Conservation (phyloP, 2,329 filamentous ascomycete species). For the Tetracladium maxilliforme region DNA sequence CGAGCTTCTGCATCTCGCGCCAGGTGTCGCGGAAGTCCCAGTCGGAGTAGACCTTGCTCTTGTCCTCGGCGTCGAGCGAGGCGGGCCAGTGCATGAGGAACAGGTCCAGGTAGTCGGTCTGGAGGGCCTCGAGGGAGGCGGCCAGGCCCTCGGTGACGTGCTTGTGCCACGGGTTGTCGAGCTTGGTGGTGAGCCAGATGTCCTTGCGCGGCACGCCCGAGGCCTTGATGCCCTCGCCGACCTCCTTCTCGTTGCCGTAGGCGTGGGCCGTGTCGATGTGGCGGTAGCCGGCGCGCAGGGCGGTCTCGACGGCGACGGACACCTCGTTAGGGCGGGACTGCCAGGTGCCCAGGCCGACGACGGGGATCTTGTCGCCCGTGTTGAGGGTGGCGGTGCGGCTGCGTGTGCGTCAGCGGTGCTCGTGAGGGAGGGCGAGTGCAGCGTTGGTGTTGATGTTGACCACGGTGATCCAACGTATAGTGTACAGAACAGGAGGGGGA, state of each 20-base stretch:
- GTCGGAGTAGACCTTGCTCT: conserved; percentile 55
- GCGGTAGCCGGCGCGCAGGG: conserved; percentile 53
- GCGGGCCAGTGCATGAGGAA: conserved; percentile 63
- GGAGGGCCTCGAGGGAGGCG: conserved; percentile 42
- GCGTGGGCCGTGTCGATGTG: conserved; percentile 60
- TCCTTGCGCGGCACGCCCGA: conserved; percentile 49
- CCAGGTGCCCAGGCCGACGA: conserved; percentile 67
- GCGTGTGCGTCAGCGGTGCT: conserved; percentile 7
- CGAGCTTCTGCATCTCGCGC: conserved; percentile 56
- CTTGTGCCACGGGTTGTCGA: conserved; percentile 69
- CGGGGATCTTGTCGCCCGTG: conserved; percentile 65
- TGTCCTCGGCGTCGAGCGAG: conserved; percentile 43
- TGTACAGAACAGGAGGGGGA: conserved; percentile 5
- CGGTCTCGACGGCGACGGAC: conserved; percentile 53
- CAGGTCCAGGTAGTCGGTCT: conserved; percentile 52
- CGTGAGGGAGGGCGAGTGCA: conserved; percentile 4
- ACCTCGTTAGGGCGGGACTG: conserved; percentile 56
- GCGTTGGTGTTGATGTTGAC: conserved; percentile 6
- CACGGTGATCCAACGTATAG: conserved; percentile 14
- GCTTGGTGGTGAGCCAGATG: conserved; percentile 67
- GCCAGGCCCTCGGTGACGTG: conserved; percentile 47
- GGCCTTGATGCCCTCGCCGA: conserved; percentile 48
- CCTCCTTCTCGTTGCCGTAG: conserved; percentile 63
- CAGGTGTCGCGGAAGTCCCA: conserved; percentile 78
- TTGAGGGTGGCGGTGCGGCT: conserved; percentile 52